Conservation (phyloP, 2,329 filamentous ascomycete species). For the Podosphaera xanthii region DNA sequence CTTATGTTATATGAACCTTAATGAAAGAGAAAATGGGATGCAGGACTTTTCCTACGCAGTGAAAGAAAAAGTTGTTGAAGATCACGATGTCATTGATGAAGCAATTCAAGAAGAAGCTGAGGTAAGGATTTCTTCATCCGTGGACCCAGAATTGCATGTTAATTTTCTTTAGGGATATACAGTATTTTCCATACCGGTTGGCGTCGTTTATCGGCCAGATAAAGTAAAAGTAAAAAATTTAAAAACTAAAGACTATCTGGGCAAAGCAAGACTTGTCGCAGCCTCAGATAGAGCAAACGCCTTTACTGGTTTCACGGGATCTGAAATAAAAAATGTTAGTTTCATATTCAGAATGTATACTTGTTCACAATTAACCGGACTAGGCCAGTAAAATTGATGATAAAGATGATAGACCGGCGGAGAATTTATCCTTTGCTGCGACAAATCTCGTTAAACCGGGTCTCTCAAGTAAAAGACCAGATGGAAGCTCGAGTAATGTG, state of each 20-base stretch:
- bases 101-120: conserved; percentile 84
- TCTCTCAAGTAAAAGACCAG: conserved; percentile 56
- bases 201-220: conserved; percentile 84
- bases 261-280: conserved; percentile 82
- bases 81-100: conserved; percentile 95
- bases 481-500: conserved; percentile 67
- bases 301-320: conserved; percentile 61
- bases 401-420: conserved; percentile 59
- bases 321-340: conserved; percentile 52
- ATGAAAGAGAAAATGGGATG: conserved; percentile 75
- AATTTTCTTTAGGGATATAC: conserved; percentile 54
- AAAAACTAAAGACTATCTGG: conserved; percentile 92
- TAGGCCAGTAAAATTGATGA: conserved; percentile 29
- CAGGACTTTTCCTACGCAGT: conserved; percentile 76
- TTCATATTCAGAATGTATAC: neutral
- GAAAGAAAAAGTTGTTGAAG: conserved; percentile 87
- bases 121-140: conserved; percentile 24
- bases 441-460: conserved; percentile 82
- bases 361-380: conserved; percentile 4
- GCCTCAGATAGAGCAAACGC: conserved; percentile 61
- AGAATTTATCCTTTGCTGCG: conserved; percentile 77
- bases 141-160: conserved; percentile 3
- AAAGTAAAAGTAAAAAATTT: conserved; percentile 96
- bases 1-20: conserved; percentile 89
- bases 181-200: conserved; percentile 93